Conservation (phyloP, 129 eudicot species). For the Flaveria linearis region DNA sequence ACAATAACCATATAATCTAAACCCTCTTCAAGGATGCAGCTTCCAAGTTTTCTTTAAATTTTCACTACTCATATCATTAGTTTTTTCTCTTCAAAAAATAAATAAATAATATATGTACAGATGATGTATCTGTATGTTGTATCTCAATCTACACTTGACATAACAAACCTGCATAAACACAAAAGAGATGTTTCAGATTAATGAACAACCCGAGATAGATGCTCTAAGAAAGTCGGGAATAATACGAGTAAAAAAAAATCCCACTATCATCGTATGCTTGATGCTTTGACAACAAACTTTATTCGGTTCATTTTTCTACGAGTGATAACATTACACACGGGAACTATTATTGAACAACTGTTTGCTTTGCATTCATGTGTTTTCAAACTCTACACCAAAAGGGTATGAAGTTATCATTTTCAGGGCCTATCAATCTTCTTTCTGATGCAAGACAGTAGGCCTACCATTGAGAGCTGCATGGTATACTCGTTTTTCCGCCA, state of each 20-base stretch:
- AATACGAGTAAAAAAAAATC: neutral
- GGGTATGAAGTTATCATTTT: slow-evolving; percentile 37
- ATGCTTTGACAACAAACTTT: slow-evolving; percentile 29
- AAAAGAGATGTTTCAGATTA: slow-evolving; percentile 72
- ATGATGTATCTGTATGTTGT: slow-evolving; percentile 17
- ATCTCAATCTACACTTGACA: slow-evolving; percentile 42
- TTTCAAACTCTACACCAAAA: slow-evolving; percentile 34
- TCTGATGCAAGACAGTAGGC: slow-evolving; percentile 87
- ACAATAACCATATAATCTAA: neutral
- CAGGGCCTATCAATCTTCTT: slow-evolving; percentile 77
- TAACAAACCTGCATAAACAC: slow-evolving; percentile 79
- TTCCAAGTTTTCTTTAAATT: slow-evolving; percentile 1
- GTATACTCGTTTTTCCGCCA: slow-evolving; percentile 93
- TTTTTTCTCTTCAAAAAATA: neutral
- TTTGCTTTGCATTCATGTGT: slow-evolving; percentile 23
- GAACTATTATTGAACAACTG: slow-evolving; percentile 22
- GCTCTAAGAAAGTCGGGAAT: neutral
- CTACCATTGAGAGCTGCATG: slow-evolving; percentile 95
- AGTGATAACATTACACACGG: slow-evolving; percentile 30
- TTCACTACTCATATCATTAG: slow-evolving; percentile 8
- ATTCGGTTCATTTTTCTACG: slow-evolving; percentile 25
- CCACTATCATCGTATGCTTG: neutral
- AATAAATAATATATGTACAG: slow-evolving; percentile 11
- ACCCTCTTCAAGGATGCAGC: neutral
- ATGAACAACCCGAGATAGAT: neutral